Base-by-base conservation (phyloP, 139 green algal genomes). In the Chlorella sorokiniana region DNA sequence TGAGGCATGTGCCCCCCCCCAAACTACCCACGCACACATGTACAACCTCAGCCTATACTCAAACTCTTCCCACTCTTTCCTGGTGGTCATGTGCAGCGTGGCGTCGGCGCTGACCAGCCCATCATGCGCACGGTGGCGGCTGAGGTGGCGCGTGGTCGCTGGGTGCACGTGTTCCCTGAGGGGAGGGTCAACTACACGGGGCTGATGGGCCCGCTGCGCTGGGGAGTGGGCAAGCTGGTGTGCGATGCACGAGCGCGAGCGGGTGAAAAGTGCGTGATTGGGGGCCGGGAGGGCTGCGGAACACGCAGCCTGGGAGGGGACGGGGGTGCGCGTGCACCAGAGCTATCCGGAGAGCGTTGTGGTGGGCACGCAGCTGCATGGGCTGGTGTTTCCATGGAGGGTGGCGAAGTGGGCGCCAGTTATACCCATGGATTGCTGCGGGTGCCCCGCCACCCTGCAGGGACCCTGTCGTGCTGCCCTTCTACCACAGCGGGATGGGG, bases 121-220 rank as follows among this genome's bases (percentile, higher is more conserved):
- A 71, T 91, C 41, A 90, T 97, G 83, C 51, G 44, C 2, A 69
- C 88, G 0, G 89, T 91, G 3, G 91, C 90, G 9, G 42, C 59
- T 0, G 54, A 52, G 23, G 79, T 93, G 41, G 85, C 71, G 0
- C 22, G 22, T 1, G 95, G 95, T 16, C 89, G 89, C 67, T 98
- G 95, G 95, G 64, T 97, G 81, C 95, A 98, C 83, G 68, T 98
- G 16, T 98, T 98, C 78, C 95, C 95, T 1, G 94, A 98, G 88
- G 94, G 92, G 9, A 69, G 52, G 7, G 90, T 98, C n/a, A 83
- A 86, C 37, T 93, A 91, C 75, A 88, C 72, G 22, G 95, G 94
- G 44, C 56, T 41, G 35, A 77, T 98, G 82, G 87, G 85, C 7
- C 81, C 89, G 35, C 91, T 95, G 78, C 88, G 89, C 20, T 96